phyloP scores from a whole-genome alignment of 805 yeast species.

The Metschnikowia amazonensis region DNA sequence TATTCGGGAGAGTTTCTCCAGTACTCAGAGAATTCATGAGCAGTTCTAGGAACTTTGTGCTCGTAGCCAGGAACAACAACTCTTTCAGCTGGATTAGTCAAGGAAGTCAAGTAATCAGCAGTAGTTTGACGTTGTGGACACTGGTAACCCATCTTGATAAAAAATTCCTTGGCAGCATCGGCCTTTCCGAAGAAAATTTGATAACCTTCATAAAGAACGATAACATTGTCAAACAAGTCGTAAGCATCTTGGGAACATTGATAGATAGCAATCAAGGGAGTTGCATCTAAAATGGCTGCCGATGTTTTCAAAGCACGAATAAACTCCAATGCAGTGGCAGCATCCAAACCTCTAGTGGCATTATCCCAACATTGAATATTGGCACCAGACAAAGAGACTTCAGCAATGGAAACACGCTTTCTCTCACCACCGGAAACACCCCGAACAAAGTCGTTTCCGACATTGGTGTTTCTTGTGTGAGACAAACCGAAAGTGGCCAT shows the following conservation, averaged over 20 bases:
- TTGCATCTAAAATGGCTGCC: constrained; percentile 47
- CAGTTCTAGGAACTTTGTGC: constrained; percentile 49
- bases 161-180: constrained; percentile 49
- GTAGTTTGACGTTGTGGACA: constrained; percentile 65
- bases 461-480: constrained; percentile 55
- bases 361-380: constrained; percentile 58
- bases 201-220: constrained; percentile 56
- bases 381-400: constrained; percentile 52
- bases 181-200: constrained; percentile 61
- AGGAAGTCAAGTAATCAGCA: constrained; percentile 62
- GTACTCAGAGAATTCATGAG: constrained; percentile 54
- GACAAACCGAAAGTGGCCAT: constrained; percentile 50
- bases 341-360: constrained; percentile 68
- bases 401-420: constrained; percentile 68
- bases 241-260: constrained; percentile 67
- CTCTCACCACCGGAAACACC: constrained; percentile 75
- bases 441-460: constrained; percentile 61
- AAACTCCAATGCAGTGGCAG: constrained; percentile 67
- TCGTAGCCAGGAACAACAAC: constrained; percentile 46
- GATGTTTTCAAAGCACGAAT: constrained; percentile 56
- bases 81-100: constrained; percentile 65
- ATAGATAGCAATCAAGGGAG: constrained; percentile 64
- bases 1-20: constrained; percentile 59
- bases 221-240: constrained; percentile 57
- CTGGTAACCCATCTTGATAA: constrained; percentile 57